A percentile compares a stretch with the other conserved stretches of the same genome.
These are phyloP conservation scores for Pseudomonodictys pantanalensis DNA, from an alignment of 495 filamentous ascomycete species.

Conservation along the genomic window DNA sequence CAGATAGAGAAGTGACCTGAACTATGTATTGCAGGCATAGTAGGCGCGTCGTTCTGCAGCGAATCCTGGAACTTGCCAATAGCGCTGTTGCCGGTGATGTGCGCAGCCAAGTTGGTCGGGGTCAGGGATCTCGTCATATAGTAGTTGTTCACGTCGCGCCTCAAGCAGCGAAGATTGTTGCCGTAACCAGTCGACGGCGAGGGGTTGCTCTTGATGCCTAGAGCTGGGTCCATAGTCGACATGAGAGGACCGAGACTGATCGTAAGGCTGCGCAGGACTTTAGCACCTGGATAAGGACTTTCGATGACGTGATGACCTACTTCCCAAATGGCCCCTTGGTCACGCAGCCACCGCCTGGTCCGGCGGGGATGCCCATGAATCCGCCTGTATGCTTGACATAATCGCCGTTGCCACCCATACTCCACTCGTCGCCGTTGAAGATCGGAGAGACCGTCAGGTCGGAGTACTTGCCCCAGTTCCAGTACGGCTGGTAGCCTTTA, in stretches of 20 bases:
- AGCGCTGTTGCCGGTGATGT: constrained; percentile 18
- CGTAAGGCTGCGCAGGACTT: constrained; percentile 1
- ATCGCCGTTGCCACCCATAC: constrained; percentile 30
- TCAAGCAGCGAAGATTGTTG: constrained; percentile 28
- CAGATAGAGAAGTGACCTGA: constrained; percentile 30
- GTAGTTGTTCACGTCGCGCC: constrained; percentile 32
- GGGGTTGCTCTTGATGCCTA: constrained; percentile 25
- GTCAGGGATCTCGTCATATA: constrained; percentile 3
- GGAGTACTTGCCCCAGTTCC: constrained; percentile 32
- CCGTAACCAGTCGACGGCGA: constrained; percentile 19
- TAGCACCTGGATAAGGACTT: not conserved
- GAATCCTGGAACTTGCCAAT: constrained; percentile 25
- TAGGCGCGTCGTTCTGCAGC: constrained; percentile 16
- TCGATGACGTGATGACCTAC: constrained; percentile 2
- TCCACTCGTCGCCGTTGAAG: constrained; percentile 27
- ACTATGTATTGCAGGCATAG: constrained; percentile 14
- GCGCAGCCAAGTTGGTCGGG: constrained; percentile 5
- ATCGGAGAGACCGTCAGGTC: constrained; percentile 24
- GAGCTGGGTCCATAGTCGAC: constrained; percentile 27
- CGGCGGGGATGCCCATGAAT: constrained; percentile 14
- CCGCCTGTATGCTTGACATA: constrained; percentile 13
- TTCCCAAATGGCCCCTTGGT: constrained; percentile 26
- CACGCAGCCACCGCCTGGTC: constrained; percentile 29
- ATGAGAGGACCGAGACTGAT: constrained; percentile 22
- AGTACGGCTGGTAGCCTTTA: constrained; percentile 30